These are phyloP conservation scores for Colletotrichum sp. DNA, from an alignment of 2,329 filamentous ascomycete genomes.

Conservation along the genomic window DNA sequence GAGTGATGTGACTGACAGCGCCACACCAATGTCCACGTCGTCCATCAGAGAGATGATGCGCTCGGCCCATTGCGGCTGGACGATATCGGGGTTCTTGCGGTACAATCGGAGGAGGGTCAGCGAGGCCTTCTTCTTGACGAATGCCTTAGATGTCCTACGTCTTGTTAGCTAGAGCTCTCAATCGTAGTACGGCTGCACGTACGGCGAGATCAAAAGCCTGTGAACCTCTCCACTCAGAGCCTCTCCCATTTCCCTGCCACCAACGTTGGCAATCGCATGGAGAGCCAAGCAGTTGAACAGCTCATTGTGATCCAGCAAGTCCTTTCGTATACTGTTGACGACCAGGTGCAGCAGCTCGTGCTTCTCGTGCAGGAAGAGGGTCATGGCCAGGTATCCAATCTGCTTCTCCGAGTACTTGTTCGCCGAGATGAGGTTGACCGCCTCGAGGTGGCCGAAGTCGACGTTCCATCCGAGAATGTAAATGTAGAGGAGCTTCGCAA, in stretches of 20 bases:
- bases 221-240: slow-evolving; percentile 92
- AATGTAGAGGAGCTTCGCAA: slow-evolving; percentile 85
- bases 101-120: slow-evolving; percentile 92
- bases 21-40: slow-evolving; percentile 91
- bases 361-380: slow-evolving; percentile 94
- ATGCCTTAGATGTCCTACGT: slow-evolving; percentile 77
- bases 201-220: slow-evolving; percentile 92
- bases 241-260: slow-evolving; percentile 96
- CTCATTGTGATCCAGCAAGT: slow-evolving; percentile 93
- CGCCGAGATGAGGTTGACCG: slow-evolving; percentile 95
- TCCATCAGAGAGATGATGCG: slow-evolving; percentile 99
- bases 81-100: slow-evolving; percentile 90
- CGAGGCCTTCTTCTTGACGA: slow-evolving; percentile 99
- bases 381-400: slow-evolving; percentile 97
- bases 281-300: slow-evolving; percentile 96
- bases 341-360: slow-evolving; percentile 96
- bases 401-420: slow-evolving; percentile 99
- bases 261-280: slow-evolving; percentile 97
- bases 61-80: slow-evolving; percentile 97
- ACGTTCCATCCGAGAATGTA: slow-evolving; percentile 99
- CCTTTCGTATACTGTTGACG: slow-evolving; percentile 98
- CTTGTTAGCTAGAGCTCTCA: neutral
- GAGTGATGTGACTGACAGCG: slow-evolving; percentile 91
- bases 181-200: slow-evolving; percentile 40
- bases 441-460: slow-evolving; percentile 97